phyloP scores from a whole-genome alignment of 2,329 filamentous ascomycete species.

The Cordyceps fumosorosea region DNA sequence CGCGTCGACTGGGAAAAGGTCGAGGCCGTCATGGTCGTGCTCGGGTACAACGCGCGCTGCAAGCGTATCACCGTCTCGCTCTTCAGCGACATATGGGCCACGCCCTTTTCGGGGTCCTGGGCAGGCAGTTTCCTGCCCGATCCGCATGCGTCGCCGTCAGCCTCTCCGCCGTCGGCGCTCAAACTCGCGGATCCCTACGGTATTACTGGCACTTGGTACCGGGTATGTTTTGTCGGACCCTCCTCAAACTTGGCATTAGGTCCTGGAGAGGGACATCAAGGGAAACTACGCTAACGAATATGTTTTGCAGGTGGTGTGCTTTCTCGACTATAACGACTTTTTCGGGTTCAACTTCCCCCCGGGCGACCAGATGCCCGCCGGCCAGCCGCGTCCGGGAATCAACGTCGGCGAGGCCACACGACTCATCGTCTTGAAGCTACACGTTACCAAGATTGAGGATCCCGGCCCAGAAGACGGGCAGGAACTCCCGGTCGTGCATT shows the following conservation, averaged over 20 bases:
- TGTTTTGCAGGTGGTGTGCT: conserved; percentile 34
- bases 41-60: conserved; percentile 54
- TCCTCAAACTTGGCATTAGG: not conserved
- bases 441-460: conserved; percentile 53
- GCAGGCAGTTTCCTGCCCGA: conserved; percentile 38
- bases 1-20: conserved; percentile 74
- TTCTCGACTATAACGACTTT: conserved; percentile 64
- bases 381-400: conserved; percentile 45
- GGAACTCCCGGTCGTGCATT: conserved; percentile 59
- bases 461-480: conserved; percentile 53
- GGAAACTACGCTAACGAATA: conserved; percentile 14
- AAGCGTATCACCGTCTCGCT: conserved; percentile 41
- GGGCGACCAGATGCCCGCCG: conserved; percentile 31
- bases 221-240: conserved; percentile 38
- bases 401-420: conserved; percentile 60
- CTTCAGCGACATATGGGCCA: conserved; percentile 47
- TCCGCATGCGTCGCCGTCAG: conserved; percentile 16
- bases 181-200: conserved; percentile 62
- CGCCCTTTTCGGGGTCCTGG: conserved; percentile 50
- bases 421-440: conserved; percentile 62
- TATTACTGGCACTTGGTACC: conserved; percentile 64
- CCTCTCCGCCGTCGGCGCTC: conserved; percentile 23
- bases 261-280: too few relatives aligned
- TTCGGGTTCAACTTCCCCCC: conserved; percentile 64
- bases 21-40: conserved; percentile 64